Percentiles rank a stretch among this genome's conserved stretches.
These are phyloP conservation scores for Chaetomium globosum DNA, from an alignment of 2,329 filamentous ascomycete genomes.

Conservation along the genomic window DNA sequence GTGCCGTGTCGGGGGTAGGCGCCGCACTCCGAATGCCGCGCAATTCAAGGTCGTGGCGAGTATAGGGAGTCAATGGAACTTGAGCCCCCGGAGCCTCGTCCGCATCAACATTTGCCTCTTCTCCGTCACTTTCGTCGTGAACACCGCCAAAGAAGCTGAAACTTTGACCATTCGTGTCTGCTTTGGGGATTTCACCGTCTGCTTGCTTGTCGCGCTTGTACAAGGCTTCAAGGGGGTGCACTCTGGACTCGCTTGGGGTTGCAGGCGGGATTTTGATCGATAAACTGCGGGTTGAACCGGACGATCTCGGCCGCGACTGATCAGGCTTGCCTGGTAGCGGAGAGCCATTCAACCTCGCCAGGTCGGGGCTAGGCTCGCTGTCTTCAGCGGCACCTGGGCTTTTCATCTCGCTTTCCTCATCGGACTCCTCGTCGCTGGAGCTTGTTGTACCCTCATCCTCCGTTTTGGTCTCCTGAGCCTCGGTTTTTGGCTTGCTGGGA, in stretches of 20 bases:
- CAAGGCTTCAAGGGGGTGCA: slow-evolving; percentile 88
- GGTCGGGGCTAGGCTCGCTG: not conserved
- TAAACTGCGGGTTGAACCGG: slow-evolving; percentile 54
- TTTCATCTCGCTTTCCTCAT: slow-evolving; percentile 35
- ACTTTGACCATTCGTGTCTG: slow-evolving; percentile 53
- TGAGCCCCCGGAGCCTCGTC: slow-evolving; percentile 44
- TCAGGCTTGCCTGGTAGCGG: slow-evolving; percentile 40
- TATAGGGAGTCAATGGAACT: slow-evolving; percentile 79
- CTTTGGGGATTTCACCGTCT: slow-evolving; percentile 41
- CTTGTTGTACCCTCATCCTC: slow-evolving; percentile 24
- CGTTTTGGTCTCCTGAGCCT: slow-evolving; percentile 9
- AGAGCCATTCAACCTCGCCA: slow-evolving; percentile 8
- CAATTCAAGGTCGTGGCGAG: slow-evolving; percentile 74
- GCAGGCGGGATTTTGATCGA: slow-evolving; percentile 58
- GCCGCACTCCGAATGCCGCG: slow-evolving; percentile 82
- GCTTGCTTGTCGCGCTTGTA: slow-evolving; percentile 72
- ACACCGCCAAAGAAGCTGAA: slow-evolving; percentile 77
- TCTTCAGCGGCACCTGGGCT: not conserved
- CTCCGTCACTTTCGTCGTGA: slow-evolving; percentile 42
- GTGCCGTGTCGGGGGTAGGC: slow-evolving; percentile 90
- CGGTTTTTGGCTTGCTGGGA: slow-evolving; percentile 29
- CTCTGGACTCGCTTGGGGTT: slow-evolving; percentile 50
- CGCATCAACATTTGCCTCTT: slow-evolving; percentile 51
- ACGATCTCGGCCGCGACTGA: slow-evolving; percentile 51
- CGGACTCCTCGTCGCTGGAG: slow-evolving; percentile 23